Evolutionary conservation across 495 filamentous ascomycete species (phyloP).

Genomic region (Aspergillus incahuasiensis): DNA sequence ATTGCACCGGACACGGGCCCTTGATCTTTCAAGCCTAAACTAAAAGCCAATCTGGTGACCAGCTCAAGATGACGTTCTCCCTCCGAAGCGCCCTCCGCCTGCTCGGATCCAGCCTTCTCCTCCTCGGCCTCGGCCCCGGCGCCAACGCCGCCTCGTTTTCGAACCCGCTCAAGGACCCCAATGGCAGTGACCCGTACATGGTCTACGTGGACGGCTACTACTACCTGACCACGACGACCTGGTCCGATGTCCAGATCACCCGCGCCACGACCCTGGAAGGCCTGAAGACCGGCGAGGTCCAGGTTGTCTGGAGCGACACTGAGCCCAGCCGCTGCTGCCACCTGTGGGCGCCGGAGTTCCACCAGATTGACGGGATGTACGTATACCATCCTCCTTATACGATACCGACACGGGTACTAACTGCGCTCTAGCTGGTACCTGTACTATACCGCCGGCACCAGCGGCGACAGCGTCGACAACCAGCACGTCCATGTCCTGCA

Average conservation of each 20-base stretch:
- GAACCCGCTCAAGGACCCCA: slow-evolving; percentile 9
- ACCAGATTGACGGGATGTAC: slow-evolving; percentile 40
- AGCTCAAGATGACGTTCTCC: not conserved
- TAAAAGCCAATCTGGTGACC: not conserved
- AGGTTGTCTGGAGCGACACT: slow-evolving; percentile 36
- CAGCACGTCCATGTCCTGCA: slow-evolving; percentile 14
- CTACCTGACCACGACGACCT: slow-evolving; percentile 45
- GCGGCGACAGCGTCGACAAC: slow-evolving; percentile 10
- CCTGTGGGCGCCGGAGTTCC: slow-evolving; percentile 52
- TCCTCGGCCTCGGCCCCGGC: not conserved
- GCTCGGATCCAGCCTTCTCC: not conserved
- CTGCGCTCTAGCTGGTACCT: slow-evolving; percentile 11
- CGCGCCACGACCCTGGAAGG: slow-evolving; percentile 43
- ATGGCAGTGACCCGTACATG: slow-evolving; percentile 15
- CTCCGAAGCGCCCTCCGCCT: slow-evolving; percentile 1
- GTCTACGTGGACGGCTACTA: slow-evolving; percentile 46
- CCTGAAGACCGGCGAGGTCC: slow-evolving; percentile 37
- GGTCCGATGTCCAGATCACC: slow-evolving; percentile 45
- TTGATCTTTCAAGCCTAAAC: not conserved
- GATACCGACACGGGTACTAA: not conserved
- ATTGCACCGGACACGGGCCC: not conserved
- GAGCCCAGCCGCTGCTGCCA: slow-evolving; percentile 33
- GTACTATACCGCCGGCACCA: slow-evolving; percentile 16
- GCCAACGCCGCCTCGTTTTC: slow-evolving; percentile 3
- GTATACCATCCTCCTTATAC: not conserved